phyloP scores from a whole-genome alignment of 1,284 basidiomycete species.

The Athelia sp. region DNA sequence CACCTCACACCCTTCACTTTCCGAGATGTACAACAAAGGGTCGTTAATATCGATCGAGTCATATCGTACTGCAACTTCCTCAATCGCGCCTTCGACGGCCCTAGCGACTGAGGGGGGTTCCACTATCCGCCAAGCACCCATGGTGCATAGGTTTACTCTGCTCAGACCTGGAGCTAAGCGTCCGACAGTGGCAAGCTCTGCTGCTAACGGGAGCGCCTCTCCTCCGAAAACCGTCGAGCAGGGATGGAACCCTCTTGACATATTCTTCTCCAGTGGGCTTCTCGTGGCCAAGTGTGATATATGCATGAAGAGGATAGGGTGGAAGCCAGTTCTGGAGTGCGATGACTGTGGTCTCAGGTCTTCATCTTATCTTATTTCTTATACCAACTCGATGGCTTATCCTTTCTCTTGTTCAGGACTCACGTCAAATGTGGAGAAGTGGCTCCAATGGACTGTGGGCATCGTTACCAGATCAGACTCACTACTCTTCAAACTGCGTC shows the following conservation, averaged over 20 bases:
- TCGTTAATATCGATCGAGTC: slow-evolving; percentile 63
- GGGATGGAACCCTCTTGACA: slow-evolving; percentile 71
- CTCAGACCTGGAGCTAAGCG: slow-evolving; percentile 71
- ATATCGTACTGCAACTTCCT: slow-evolving; percentile 61
- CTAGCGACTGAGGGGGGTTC: slow-evolving; percentile 72
- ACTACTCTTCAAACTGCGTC: not conserved
- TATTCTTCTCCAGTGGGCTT: slow-evolving; percentile 68
- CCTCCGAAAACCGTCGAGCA: slow-evolving; percentile 27
- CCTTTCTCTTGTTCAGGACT: slow-evolving; percentile 39
- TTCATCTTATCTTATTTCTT: slow-evolving; percentile 15
- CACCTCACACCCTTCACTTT: slow-evolving; percentile 22
- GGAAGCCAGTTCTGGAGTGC: slow-evolving; percentile 82
- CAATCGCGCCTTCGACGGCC: slow-evolving; percentile 50
- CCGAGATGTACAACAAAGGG: slow-evolving; percentile 16
- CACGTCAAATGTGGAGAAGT: slow-evolving; percentile 82
- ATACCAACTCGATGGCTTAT: slow-evolving; percentile 8
- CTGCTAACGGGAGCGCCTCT: slow-evolving; percentile 14
- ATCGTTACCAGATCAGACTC: slow-evolving; percentile 25
- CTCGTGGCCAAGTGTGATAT: slow-evolving; percentile 76
- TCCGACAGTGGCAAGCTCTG: slow-evolving; percentile 24
- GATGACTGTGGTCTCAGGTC: slow-evolving; percentile 82
- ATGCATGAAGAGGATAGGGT: slow-evolving; percentile 76
- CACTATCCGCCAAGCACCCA: slow-evolving; percentile 47
- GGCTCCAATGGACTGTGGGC: slow-evolving; percentile 72
- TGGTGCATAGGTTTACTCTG: slow-evolving; percentile 82